Evolutionary conservation across 139 green algal species (phyloP).

Genomic region (Pleodorina starrii): DNA sequence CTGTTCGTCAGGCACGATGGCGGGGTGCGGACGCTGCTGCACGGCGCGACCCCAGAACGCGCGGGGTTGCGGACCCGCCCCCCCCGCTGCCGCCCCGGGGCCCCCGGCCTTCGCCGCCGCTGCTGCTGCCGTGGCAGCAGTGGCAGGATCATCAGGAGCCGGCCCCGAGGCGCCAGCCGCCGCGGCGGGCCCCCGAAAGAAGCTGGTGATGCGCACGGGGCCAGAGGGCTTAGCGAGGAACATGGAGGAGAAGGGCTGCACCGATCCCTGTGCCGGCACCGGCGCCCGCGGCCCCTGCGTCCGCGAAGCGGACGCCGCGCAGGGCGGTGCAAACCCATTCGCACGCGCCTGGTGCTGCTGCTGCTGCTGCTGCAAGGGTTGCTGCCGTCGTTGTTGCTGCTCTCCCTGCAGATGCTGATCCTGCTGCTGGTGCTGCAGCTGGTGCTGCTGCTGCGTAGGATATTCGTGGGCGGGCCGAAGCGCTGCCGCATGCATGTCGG

Average conservation of each 20-base stretch:
- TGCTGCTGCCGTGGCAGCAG: too few relatives aligned
- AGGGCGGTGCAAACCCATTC: background rate
- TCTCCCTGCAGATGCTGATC: background rate
- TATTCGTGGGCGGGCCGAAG: too few relatives aligned
- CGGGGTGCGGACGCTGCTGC: slow-evolving; percentile 1
- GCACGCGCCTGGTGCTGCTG: background rate
- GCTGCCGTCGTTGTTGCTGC: background rate
- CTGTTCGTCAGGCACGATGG: background rate
- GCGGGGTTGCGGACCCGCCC: too few relatives aligned
- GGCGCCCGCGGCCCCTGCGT: background rate
- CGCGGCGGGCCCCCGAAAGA: background rate
- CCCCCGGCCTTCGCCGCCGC: background rate
- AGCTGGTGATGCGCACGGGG: slow-evolving; percentile 22
- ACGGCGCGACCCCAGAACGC: background rate
- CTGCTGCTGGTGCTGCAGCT: background rate
- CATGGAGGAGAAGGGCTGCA: slow-evolving; percentile 3
- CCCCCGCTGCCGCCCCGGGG: background rate
- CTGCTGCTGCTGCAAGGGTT: background rate
- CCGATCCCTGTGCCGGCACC: background rate
- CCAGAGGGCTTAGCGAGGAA: background rate
- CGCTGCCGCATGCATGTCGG: too few relatives aligned
- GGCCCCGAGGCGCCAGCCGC: too few relatives aligned
- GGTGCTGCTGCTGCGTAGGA: background rate
- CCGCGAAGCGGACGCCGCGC: background rate
- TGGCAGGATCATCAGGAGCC: too few relatives aligned